Conservation (phyloP, 495 filamentous ascomycete species). For the Neurospora sp. region DNA sequence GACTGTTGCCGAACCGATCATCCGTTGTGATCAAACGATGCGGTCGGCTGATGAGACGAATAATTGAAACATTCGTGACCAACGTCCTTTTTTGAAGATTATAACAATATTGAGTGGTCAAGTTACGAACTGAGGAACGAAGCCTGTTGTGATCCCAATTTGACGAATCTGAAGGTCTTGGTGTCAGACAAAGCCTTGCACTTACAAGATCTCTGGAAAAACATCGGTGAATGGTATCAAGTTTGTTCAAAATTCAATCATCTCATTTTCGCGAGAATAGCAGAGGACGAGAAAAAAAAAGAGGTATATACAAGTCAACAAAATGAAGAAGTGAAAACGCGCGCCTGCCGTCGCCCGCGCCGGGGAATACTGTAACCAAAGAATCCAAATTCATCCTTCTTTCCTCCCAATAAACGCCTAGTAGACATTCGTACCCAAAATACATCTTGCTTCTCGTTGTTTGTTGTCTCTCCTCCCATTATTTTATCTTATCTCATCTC, state of each 20-base stretch:
- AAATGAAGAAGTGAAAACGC: not conserved
- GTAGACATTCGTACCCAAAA: not conserved
- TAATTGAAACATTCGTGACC: not conserved
- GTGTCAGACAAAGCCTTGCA: no score
- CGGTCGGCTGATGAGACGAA: not conserved
- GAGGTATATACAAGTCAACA: not conserved
- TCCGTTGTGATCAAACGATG: not conserved
- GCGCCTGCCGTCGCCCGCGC: not conserved
- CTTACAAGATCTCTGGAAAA: no score
- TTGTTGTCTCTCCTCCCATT: not conserved
- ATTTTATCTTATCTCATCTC: not conserved
- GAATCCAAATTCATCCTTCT: not conserved
- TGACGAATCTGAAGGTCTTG: not conserved
- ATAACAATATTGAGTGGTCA: not conserved
- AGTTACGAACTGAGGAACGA: not conserved
- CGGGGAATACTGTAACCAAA: not conserved
- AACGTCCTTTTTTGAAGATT: not conserved
- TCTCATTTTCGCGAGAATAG: not conserved
- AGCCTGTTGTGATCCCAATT: not conserved
- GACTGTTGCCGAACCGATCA: not conserved
- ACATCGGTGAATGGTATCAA: no score
- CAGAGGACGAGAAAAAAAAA: not conserved
- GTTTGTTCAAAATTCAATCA: not conserved
- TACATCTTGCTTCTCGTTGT: slow-evolving; percentile 3
- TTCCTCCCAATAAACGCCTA: slow-evolving; percentile 10